Base-by-base conservation (phyloP, 805 yeast genomes). In the Candida alai region DNA sequence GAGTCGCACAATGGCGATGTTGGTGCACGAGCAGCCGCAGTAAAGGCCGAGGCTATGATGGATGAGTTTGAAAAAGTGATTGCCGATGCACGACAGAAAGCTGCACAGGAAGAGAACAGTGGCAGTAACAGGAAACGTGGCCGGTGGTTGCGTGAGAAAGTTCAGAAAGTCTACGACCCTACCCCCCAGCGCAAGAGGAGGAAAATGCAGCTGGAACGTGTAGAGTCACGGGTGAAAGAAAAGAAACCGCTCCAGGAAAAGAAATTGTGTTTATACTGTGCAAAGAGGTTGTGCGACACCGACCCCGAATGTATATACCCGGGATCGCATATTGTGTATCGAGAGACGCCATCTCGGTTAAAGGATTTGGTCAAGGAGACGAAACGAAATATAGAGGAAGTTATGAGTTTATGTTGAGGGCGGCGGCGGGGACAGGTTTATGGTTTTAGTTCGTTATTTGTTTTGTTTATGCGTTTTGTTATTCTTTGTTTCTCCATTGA, bases 281-380 rank as follows among this genome's bases (percentile, higher is more conserved):
- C 16, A n/a, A n/a, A 21, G 19, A 26, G 20, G 17, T 13, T 30
- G 4, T 16, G 14, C 18, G 34, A 22, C 12, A 3, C 4, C 3
- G 12, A 30, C 3, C 33, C 33, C 7, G 3, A 10, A 8, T n/a
- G n/a, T n/a, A n/a, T n/a, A n/a, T n/a, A n/a, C n/a, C n/a, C n/a
- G n/a, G 31, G 31, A 8, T 28, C 31, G 3, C 15, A 28, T 16
- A 13, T 28, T 13, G 31, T 28, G 28, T 31, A 31, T 26, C 54
- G 49, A 29, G 28, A 31, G 14, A 42, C 36, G 19, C 56, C 57
- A 13, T 39, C 42, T 4, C 49, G 47, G 10, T 47, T 58, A 52
- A 42, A 41, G 30, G 36, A 30, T 19, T 42, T 58, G 4, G 30
- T 56, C 16, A 33, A 40, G 16, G 35, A 36, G 23, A 48, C 57